A percentile compares a stretch with the other conserved stretches of the same genome.
phyloP scores from a whole-genome alignment of 257 asterid species.

The Nicotiana tomentosiformis region DNA sequence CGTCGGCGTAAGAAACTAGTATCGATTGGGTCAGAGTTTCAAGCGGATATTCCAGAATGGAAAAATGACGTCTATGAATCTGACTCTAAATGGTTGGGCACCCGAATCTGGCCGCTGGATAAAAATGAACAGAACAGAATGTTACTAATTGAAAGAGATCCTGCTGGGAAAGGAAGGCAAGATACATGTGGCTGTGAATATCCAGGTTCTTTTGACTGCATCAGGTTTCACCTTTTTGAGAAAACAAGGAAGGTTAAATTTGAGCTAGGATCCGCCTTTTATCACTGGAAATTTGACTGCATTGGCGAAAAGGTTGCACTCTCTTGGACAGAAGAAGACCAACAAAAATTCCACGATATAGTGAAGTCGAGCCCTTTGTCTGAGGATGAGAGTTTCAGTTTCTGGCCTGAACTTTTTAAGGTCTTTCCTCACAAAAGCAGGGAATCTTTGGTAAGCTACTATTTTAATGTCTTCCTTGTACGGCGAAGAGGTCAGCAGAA shows the following conservation, averaged over 20 bases:
- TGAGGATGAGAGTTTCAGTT: constrained; percentile 13
- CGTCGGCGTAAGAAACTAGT: constrained; percentile 20
- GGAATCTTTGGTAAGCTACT: constrained; percentile 23
- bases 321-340: constrained; percentile 33
- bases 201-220: constrained; percentile 35
- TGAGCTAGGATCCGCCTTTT: constrained; percentile 37
- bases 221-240: constrained; percentile 30
- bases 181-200: constrained; percentile 36
- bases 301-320: constrained; percentile 32
- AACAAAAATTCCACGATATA: constrained; percentile 25
- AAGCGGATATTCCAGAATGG: constrained; percentile 47
- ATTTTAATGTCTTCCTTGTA: constrained; percentile 34
- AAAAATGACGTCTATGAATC: constrained; percentile 26
- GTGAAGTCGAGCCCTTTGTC: constrained; percentile 21
- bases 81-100: constrained; percentile 45
- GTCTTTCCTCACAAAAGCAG: constrained; percentile 21
- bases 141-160: constrained; percentile 34
- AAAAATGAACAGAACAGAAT: constrained; percentile 17
- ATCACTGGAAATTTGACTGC: constrained; percentile 21
- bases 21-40: constrained; percentile 38
- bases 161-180: constrained; percentile 38
- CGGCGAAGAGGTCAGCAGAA: constrained; percentile 58
- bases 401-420: constrained; percentile 34
- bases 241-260: constrained; percentile 24
- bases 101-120: constrained; percentile 31